Percentiles rank a stretch among this genome's conserved stretches.
Conservation (phyloP, 495 filamentous ascomycete species). For the Aspergillus indologenus region DNA sequence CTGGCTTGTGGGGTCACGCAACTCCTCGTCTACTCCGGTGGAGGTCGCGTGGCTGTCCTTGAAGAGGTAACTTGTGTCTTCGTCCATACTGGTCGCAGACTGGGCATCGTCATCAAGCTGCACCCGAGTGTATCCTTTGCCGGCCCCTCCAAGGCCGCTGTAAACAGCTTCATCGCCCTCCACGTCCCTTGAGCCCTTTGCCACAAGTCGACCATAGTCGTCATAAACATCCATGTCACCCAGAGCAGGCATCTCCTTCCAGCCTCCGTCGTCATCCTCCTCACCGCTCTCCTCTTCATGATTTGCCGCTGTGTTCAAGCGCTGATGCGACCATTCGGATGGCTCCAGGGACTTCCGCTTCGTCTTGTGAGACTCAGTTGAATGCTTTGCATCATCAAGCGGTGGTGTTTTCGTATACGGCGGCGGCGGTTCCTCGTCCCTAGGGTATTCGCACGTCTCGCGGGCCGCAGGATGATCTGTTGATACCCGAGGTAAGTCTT, state of each 20-base stretch:
- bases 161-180: slow-evolving; percentile 67
- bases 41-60: slow-evolving; percentile 60
- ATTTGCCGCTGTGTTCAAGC: slow-evolving; percentile 56
- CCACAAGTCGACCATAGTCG: slow-evolving; percentile 84
- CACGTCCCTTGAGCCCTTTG: slow-evolving; percentile 67
- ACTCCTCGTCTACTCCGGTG: slow-evolving; percentile 67
- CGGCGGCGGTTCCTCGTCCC: slow-evolving; percentile 17
- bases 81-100: slow-evolving; percentile 93
- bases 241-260: slow-evolving; percentile 92
- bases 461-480: not conserved
- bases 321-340: slow-evolving; percentile 93
- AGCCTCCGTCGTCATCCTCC: slow-evolving; percentile 58
- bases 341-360: slow-evolving; percentile 31
- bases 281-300: slow-evolving; percentile 39
- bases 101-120: slow-evolving; percentile 91
- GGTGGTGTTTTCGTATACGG: slow-evolving; percentile 21
- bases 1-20: slow-evolving; percentile 79
- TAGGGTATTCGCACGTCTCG: slow-evolving; percentile 4
- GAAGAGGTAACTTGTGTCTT: slow-evolving; percentile 95
- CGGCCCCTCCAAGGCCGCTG: slow-evolving; percentile 74
- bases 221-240: slow-evolving; percentile 93
- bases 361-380: slow-evolving; percentile 19
- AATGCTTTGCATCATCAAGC: slow-evolving; percentile 1
- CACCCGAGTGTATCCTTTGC: slow-evolving; percentile 91
- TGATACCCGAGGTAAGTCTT: not conserved